Evolutionary conservation across 2,329 filamentous ascomycete genomes (phyloP).

Genomic region (Pseudocercospora cruenta): DNA sequence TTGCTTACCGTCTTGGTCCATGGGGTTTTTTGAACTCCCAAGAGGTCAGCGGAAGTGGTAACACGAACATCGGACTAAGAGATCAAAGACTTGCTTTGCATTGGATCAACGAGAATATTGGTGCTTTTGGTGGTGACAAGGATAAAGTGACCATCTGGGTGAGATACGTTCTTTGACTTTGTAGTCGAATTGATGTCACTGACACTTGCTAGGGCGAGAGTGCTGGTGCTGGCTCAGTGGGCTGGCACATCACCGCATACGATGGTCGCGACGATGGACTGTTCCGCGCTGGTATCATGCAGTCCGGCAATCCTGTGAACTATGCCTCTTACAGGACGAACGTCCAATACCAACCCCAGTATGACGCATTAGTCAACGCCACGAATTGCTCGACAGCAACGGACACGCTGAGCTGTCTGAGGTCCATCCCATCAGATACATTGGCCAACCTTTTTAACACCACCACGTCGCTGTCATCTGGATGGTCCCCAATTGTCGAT

Average conservation of each 20-base stretch:
- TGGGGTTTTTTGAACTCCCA: conserved; percentile 70
- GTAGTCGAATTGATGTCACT: background rate
- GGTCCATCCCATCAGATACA: conserved; percentile 44
- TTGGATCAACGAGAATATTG: conserved; percentile 50
- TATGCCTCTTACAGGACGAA: conserved; percentile 29
- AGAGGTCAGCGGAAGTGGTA: conserved; percentile 56
- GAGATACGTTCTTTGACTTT: conserved; percentile 17
- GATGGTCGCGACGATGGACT: conserved; percentile 52
- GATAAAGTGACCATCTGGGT: conserved; percentile 49
- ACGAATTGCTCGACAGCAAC: conserved; percentile 61
- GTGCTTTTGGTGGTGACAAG: conserved; percentile 75
- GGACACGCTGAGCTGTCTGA: conserved; percentile 69
- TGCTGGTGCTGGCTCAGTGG: conserved; percentile 50
- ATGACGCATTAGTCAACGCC: conserved; percentile 62
- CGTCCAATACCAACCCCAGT: conserved; percentile 56
- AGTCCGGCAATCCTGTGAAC: conserved; percentile 41
- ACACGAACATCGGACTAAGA: conserved; percentile 53
- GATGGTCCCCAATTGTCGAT: conserved; percentile 55
- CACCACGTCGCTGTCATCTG: conserved; percentile 32
- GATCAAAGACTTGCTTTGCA: conserved; percentile 51
- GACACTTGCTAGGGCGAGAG: background rate
- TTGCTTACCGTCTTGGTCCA: conserved; percentile 67
- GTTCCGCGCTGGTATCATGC: conserved; percentile 53
- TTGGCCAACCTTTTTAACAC: conserved; percentile 38
- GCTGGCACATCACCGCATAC: conserved; percentile 52